These are phyloP conservation scores for Paraphoma sp. DNA, from an alignment of 2,329 filamentous ascomycete genomes.

Conservation along the genomic window DNA sequence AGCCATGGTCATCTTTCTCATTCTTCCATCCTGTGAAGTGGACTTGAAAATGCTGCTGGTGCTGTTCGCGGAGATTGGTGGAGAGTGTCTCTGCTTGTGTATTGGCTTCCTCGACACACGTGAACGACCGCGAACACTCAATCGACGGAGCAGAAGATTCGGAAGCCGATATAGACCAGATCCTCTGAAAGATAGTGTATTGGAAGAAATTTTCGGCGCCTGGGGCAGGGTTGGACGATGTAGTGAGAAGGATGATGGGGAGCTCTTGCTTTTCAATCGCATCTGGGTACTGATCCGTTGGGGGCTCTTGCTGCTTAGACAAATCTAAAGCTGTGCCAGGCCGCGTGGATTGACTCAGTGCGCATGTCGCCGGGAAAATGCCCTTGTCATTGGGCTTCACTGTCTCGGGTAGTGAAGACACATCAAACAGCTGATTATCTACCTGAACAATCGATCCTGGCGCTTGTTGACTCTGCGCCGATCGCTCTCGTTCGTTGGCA, in stretches of 20 bases:
- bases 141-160: slow-evolving; percentile 6
- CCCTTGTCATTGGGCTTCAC: too few relatives aligned
- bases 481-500: too few relatives aligned
- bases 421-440: too few relatives aligned
- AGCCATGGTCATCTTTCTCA: slow-evolving; percentile 17
- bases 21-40: slow-evolving; percentile 7
- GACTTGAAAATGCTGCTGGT: slow-evolving; percentile 4
- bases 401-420: too few relatives aligned
- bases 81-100: slow-evolving; percentile 17
- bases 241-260: background rate
- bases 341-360: too few relatives aligned
- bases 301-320: too few relatives aligned
- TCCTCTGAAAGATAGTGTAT: slow-evolving; percentile 27
- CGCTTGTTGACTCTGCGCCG: too few relatives aligned
- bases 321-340: too few relatives aligned
- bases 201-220: slow-evolving; percentile 31
- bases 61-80: slow-evolving; percentile 4
- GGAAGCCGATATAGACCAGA: slow-evolving; percentile 9
- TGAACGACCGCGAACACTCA: slow-evolving; percentile 12
- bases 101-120: slow-evolving; percentile 24
- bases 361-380: too few relatives aligned
- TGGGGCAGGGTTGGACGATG: background rate
- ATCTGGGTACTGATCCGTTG: background rate
- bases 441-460: too few relatives aligned
- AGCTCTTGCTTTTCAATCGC: background rate